phyloP scores from a whole-genome alignment of 495 filamentous ascomycete genomes.

The Viridothelium virens region DNA sequence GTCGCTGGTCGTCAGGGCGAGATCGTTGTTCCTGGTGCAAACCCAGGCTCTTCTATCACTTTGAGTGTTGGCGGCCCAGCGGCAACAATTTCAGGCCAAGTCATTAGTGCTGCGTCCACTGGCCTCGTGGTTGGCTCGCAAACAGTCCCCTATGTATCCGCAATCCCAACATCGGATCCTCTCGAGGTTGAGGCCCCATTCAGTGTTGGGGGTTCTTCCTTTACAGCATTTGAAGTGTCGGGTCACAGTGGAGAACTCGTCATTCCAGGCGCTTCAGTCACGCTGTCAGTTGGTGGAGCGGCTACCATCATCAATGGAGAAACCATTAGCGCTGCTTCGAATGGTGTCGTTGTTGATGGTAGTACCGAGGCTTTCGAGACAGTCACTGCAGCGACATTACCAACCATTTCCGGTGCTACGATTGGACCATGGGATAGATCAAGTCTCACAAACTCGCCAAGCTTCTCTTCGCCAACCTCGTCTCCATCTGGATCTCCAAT shows the following conservation, averaged over 20 bases:
- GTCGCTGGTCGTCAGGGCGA: not conserved
- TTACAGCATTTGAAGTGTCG: slow-evolving; percentile 1
- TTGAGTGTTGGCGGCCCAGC: not conserved
- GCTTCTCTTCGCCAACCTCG: not conserved
- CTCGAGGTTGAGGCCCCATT: not conserved
- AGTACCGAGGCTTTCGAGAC: not conserved
- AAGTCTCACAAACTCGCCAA: not conserved
- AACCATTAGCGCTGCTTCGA: slow-evolving; percentile 2
- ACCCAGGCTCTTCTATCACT: not conserved
- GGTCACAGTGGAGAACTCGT: slow-evolving; percentile 3
- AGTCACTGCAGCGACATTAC: not conserved
- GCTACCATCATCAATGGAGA: not conserved
- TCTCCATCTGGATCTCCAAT: not conserved
- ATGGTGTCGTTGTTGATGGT: not conserved
- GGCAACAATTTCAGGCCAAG: not conserved
- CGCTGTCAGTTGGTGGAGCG: slow-evolving; percentile 1
- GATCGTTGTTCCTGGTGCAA: not conserved
- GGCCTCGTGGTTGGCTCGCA: not conserved
- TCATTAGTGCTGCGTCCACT: not conserved
- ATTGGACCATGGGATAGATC: slow-evolving; percentile 2
- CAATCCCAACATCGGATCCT: not conserved
- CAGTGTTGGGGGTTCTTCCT: not conserved
- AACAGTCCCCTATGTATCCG: not conserved
- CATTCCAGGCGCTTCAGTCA: slow-evolving; percentile 6
- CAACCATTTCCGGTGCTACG: not conserved